Evolutionary conservation across 106 monocot genomes (phyloP).

Genomic region (Acanthochlamys bracteata): DNA sequence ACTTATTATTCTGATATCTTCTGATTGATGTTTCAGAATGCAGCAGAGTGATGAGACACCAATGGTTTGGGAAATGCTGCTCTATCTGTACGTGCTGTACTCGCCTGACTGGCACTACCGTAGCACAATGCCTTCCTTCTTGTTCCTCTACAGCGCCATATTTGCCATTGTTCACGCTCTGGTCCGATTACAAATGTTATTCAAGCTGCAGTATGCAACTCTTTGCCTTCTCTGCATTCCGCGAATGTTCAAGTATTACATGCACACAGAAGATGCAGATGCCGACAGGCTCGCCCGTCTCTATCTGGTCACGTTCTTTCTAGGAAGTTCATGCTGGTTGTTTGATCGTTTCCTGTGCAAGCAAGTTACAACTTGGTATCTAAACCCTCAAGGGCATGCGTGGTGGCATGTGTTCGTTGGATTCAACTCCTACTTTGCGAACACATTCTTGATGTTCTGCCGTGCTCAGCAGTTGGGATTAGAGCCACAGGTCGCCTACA

Average conservation of each 20-base stretch:
- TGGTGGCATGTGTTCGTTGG: conserved; percentile 91
- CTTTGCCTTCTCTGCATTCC: conserved; percentile 78
- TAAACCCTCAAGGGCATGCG: conserved; percentile 86
- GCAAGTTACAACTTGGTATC: conserved; percentile 38
- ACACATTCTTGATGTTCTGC: conserved; percentile 82
- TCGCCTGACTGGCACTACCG: conserved; percentile 86
- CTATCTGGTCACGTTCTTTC: conserved; percentile 34
- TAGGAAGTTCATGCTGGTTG: conserved; percentile 57
- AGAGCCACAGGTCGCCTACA: conserved; percentile 37
- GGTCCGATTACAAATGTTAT: conserved; percentile 34
- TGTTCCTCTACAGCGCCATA: conserved; percentile 57
- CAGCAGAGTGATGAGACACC: conserved; percentile 88
- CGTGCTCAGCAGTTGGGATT: conserved; percentile 73
- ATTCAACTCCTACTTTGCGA: conserved; percentile 77
- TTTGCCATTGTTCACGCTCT: conserved; percentile 50
- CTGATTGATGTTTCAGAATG: conserved; percentile 41
- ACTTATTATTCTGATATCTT: not conserved
- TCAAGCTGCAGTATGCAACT: conserved; percentile 60
- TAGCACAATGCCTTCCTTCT: conserved; percentile 82
- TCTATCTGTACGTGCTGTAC: conserved; percentile 83
- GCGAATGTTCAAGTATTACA: conserved; percentile 93
- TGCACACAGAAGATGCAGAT: conserved; percentile 57
- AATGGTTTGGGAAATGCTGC: conserved; percentile 92
- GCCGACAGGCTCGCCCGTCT: conserved; percentile 66
- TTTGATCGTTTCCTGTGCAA: conserved; percentile 48